Conservation (phyloP, 192 early-diverging fungal species). For the Chytriomyces sp. region DNA sequence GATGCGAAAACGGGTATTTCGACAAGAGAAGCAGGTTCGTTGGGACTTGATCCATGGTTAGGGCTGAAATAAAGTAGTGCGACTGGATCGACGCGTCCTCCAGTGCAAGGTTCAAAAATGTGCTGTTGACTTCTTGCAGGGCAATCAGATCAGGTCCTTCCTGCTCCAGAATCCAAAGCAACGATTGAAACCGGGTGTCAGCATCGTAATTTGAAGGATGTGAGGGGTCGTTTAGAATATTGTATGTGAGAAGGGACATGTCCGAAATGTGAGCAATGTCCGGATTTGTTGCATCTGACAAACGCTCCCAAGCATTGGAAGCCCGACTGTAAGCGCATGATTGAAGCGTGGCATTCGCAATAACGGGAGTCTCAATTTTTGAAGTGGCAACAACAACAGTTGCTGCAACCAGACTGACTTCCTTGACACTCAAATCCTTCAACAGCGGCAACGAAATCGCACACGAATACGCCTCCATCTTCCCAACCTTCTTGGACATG, state of each 20-base stretch:
- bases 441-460: neutral
- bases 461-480: conserved; percentile 14
- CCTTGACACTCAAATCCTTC: neutral
- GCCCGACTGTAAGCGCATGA: conserved; percentile 12
- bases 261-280: neutral
- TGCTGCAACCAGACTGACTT: neutral
- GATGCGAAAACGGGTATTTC: neutral
- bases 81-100: neutral
- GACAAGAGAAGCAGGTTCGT: neutral
- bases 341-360: neutral
- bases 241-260: conserved; percentile 15
- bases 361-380: neutral
- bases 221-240: conserved; percentile 14
- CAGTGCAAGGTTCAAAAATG: conserved; percentile 5
- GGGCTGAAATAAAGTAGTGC: neutral
- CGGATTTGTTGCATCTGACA: neutral
- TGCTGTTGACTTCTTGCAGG: conserved; percentile 15
- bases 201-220: conserved; percentile 5
- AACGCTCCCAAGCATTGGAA: conserved; percentile 3
- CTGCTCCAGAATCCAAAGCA: neutral
- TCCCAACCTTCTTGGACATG: conserved; percentile 18
- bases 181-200: neutral
- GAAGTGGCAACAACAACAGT: neutral
- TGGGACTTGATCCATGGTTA: neutral
- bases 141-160: conserved; percentile 22